phyloP scores from a whole-genome alignment of 1,284 basidiomycete genomes.

The Pisolithus thermaeus region DNA sequence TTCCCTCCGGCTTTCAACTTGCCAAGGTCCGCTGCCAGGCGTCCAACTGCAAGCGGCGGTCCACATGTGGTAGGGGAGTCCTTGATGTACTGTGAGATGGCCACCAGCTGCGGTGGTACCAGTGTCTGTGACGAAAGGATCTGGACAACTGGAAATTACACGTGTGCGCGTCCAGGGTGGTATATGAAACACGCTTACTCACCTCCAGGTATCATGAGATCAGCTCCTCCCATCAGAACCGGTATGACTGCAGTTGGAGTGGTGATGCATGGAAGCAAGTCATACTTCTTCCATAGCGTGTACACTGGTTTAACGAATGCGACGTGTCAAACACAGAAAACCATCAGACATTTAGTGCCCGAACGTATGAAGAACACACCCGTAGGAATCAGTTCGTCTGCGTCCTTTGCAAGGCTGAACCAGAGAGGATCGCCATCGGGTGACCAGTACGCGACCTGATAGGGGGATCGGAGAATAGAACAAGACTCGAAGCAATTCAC shows the following conservation, averaged over 20 bases:
- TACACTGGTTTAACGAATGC: constrained; percentile 39
- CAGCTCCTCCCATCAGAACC: constrained; percentile 62
- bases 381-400: constrained; percentile 65
- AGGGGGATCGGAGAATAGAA: neutral
- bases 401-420: constrained; percentile 70
- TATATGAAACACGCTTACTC: constrained; percentile 15
- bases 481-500: neutral
- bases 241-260: constrained; percentile 63
- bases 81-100: constrained; percentile 47
- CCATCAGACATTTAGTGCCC: neutral
- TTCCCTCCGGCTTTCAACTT: constrained; percentile 43
- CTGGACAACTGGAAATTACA: constrained; percentile 45
- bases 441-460: constrained; percentile 57
- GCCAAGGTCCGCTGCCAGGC: constrained; percentile 53
- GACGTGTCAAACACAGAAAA: neutral
- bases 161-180: too few relatives aligned
- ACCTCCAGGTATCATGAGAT: constrained; percentile 80
- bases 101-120: constrained; percentile 47
- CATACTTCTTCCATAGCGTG: constrained; percentile 66
- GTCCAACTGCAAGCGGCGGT: constrained; percentile 64
- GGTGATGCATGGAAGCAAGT: constrained; percentile 58
- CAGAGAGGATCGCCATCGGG: constrained; percentile 74
- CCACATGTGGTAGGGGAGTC: constrained; percentile 29
- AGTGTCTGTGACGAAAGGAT: constrained; percentile 34
- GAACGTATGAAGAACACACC: constrained; percentile 29